Conservation (phyloP, 2,329 filamentous ascomycete species). For the Colletotrichum sansevieriae region DNA sequence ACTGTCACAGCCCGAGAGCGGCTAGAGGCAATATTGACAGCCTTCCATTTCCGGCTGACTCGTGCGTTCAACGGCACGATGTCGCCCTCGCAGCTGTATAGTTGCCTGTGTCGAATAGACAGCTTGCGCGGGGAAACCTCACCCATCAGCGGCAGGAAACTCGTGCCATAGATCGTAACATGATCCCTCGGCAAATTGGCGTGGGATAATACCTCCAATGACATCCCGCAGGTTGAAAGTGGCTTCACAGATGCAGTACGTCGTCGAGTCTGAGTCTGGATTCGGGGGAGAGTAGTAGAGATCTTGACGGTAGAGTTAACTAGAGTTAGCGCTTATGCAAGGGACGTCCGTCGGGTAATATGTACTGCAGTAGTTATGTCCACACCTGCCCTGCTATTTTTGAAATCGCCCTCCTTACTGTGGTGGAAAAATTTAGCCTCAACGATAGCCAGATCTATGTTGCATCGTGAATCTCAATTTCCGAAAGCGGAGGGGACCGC, state of each 20-base stretch:
- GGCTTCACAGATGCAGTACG: neutral
- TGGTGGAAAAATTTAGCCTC: constrained; percentile 11
- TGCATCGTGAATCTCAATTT: neutral
- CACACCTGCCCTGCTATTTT: neutral
- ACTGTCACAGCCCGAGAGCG: neutral
- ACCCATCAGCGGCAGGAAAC: too few species aligned
- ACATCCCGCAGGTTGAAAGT: neutral
- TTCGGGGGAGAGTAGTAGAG: neutral
- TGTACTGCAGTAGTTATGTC: neutral
- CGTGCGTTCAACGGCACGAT: neutral
- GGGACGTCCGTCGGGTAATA: neutral
- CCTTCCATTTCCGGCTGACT: constrained; percentile 15
- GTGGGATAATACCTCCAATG: constrained; percentile 7
- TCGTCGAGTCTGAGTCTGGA: neutral
- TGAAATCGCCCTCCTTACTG: neutral
- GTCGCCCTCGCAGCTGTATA: constrained; percentile 2
- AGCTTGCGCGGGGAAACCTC: constrained; percentile 22
- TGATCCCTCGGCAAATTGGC: neutral
- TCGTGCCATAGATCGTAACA: too few species aligned
- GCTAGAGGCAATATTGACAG: neutral
- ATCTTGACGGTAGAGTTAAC: neutral
- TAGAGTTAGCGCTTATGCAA: constrained; percentile 7
- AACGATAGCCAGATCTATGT: neutral
- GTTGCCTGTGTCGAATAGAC: neutral
- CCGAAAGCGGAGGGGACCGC: too few species aligned